Base-by-base conservation (phyloP, 805 yeast genomes). In the Wickerhamiella domercqiae region DNA sequence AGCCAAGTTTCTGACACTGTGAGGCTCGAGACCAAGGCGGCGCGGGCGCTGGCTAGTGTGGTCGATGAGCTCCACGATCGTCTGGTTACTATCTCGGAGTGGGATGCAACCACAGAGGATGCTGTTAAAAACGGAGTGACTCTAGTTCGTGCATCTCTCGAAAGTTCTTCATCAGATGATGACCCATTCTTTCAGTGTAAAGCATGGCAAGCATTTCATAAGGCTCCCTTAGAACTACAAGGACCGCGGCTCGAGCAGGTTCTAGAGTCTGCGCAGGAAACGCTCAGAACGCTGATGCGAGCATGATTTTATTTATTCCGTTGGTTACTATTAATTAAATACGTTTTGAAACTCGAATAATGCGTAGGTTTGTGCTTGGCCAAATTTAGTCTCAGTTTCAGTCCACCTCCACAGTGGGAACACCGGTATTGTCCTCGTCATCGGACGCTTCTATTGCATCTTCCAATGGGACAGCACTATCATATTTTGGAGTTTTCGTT, bases 111-210 rank as follows among this genome's bases (percentile, higher is more conserved):
- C 33, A 39, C 20, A 18, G 15, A 5, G 29, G 7, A 31, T 18
- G 17, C 13, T 5, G 29, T 29, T 4, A 21, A 22, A 13, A 37
- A 54, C 47, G 38, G 61, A 42, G 37, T 51, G 43, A 49, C 47
- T 39, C 42, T 57, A 6, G 55, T 51, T 17, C 50, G 46, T 16
- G 46, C 52, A 21, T 46, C 55, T 13, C 39, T 49, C n/a, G 42
- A 44, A n/a, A 47, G 51, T 38, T 35, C 30, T 2, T n/a, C n/a
- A n/a, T n/a, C n/a, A n/a, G n/a, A n/a, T n/a, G 37, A 26, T n/a
- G 51, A 44, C 33, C 41, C 30, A 21, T 49, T 51, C 21, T 51
- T 47, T 40, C 25, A 28, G 9, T 37, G 48, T 22, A 36, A 31
- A 14, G 46, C 46, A 9, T 55, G 54, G 40, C 21, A 29, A n/a